Percentiles rank a stretch among this genome's conserved stretches.
Conservation (phyloP, 805 yeast species). For the Myxozyma vanderwaltii region DNA sequence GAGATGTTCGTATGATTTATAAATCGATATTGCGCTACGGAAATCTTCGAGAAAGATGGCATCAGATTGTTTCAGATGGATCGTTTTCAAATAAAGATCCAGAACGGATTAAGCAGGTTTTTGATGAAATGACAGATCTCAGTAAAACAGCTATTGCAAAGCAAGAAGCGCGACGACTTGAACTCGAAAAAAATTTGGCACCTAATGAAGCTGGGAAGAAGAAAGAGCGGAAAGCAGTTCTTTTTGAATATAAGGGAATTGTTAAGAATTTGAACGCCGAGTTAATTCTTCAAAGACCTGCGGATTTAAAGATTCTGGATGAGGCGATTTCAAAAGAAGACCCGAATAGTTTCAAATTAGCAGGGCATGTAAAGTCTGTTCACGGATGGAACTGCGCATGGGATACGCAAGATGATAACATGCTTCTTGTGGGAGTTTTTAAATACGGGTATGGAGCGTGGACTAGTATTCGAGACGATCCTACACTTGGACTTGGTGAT, state of each 20-base stretch:
- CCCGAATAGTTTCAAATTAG: constrained; percentile 59
- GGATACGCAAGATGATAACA: constrained; percentile 80
- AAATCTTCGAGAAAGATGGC: constrained; percentile 71
- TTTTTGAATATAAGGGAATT: constrained; percentile 77
- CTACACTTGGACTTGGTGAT: constrained; percentile 79
- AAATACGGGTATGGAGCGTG: constrained; percentile 97
- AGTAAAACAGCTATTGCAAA: constrained; percentile 63
- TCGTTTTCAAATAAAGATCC: constrained; percentile 82
- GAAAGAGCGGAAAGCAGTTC: constrained; percentile 84
- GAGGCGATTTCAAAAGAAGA: constrained; percentile 55
- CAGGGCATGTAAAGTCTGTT: constrained; percentile 71
- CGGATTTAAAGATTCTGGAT: constrained; percentile 72
- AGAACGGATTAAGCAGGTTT: constrained; percentile 71
- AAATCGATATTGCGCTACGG: constrained; percentile 81
- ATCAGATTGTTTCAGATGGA: constrained; percentile 85
- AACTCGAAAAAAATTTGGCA: constrained; percentile 36
- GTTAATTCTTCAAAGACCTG: constrained; percentile 75
- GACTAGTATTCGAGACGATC: constrained; percentile 93
- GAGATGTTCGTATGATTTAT: constrained; percentile 83
- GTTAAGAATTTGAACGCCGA: constrained; percentile 93
- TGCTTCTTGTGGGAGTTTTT: constrained; percentile 79
- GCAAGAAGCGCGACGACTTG: constrained; percentile 64
- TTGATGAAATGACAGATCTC: constrained; percentile 65
- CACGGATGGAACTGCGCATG: constrained; percentile 91
- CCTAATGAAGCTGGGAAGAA: constrained; percentile 50